These are phyloP conservation scores for Pseudogymnoascus sp. DNA, from an alignment of 2,329 filamentous ascomycete genomes.

Conservation along the genomic window DNA sequence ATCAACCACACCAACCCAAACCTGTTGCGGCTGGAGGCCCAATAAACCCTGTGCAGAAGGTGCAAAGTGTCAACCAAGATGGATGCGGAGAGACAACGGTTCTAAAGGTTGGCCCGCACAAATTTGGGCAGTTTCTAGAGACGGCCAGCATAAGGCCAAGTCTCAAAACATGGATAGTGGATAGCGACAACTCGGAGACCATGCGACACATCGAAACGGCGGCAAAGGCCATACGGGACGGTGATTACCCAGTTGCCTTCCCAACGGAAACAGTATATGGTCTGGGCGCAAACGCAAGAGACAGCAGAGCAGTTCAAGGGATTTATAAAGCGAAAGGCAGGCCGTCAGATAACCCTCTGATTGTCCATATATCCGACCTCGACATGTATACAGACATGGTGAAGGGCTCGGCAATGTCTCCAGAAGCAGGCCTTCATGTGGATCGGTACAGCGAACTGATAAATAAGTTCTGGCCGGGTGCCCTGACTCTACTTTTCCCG, in stretches of 20 bases:
- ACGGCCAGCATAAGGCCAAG: background rate
- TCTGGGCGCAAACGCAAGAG: conserved; percentile 89
- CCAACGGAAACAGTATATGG: conserved; percentile 98
- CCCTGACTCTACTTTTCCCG: conserved; percentile 81
- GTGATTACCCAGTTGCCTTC: conserved; percentile 78
- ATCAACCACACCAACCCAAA: background rate
- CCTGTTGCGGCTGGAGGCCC: background rate
- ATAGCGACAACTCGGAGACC: background rate
- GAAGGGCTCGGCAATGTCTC: conserved; percentile 11
- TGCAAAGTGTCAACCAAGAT: background rate
- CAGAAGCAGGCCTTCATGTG: conserved; percentile 21
- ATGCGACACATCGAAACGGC: conserved; percentile 34
- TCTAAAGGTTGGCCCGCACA: background rate
- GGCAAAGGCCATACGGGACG: conserved; percentile 56
- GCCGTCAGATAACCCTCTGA: conserved; percentile 90
- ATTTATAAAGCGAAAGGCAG: conserved; percentile 88
- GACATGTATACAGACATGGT: conserved; percentile 54
- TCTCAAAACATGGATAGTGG: background rate
- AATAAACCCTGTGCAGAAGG: background rate
- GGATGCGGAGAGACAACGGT: background rate
- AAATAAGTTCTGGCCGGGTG: conserved; percentile 84
- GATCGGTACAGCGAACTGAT: conserved; percentile 65
- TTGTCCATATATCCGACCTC: conserved; percentile 81
- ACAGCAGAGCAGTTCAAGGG: conserved; percentile 74
- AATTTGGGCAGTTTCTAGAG: background rate